Conservation (phyloP, 805 yeast genomes). For the Metschnikowia matae region DNA sequence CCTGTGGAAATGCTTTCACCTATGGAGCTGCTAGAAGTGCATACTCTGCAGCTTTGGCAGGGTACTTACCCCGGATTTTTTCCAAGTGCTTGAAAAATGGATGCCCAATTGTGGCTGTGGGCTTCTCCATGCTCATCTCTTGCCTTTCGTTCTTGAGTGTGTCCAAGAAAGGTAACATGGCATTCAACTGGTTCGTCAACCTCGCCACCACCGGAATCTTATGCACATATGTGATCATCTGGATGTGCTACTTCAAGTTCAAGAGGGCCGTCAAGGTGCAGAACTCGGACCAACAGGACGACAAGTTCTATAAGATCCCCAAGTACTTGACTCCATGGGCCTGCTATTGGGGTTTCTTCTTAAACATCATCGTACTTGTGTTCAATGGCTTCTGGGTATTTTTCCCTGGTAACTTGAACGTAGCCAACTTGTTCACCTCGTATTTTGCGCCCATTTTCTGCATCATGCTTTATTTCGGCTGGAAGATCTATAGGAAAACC, state of each 20-base stretch:
- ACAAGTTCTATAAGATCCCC: constrained; percentile 16
- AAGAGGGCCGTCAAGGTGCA: constrained; percentile 28
- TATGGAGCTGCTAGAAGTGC: constrained; percentile 35
- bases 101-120: constrained; percentile 61
- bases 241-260: constrained; percentile 50
- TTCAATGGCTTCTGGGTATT: constrained; percentile 42
- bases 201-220: constrained; percentile 61
- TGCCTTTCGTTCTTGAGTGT: constrained; percentile 36
- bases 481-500: constrained; percentile 52
- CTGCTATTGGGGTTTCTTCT: constrained; percentile 17
- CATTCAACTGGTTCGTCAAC: constrained; percentile 68
- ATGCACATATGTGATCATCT: constrained; percentile 55
- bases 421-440: constrained; percentile 33
- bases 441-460: constrained; percentile 43
- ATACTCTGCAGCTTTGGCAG: constrained; percentile 73
- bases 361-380: constrained; percentile 25
- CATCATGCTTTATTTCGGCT: constrained; percentile 44
- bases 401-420: constrained; percentile 34
- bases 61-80: constrained; percentile 73
- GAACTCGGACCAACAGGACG: constrained; percentile 31
- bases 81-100: constrained; percentile 60
- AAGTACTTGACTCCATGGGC: constrained; percentile 12
- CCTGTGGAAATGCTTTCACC: constrained; percentile 34
- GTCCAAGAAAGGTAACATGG: constrained; percentile 54
- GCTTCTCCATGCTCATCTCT: constrained; percentile 37